phyloP scores from a whole-genome alignment of 148 eudicot species.

The Suaeda aralocaspica region DNA sequence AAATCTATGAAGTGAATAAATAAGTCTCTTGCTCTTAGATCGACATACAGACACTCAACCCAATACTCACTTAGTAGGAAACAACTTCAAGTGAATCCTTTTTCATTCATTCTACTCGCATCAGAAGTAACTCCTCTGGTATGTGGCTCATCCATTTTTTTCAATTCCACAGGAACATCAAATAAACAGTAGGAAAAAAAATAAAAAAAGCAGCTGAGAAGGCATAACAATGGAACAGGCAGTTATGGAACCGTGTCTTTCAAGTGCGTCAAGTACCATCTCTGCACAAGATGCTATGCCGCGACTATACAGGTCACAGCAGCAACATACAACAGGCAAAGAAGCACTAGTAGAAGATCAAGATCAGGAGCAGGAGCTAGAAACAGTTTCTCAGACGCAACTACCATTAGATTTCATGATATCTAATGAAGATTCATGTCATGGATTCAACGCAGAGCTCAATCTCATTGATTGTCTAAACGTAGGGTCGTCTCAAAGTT shows the following conservation, averaged over 20 bases:
- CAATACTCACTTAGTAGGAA: constrained; percentile 7
- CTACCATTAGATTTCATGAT: constrained; percentile 24
- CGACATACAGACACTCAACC: constrained; percentile 25
- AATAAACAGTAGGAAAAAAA: constrained; percentile 11
- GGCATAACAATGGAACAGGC: constrained; percentile 31
- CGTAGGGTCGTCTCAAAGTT: constrained; percentile 38
- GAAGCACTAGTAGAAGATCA: constrained; percentile 20
- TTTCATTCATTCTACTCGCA: constrained; percentile 3
- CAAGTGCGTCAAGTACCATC: constrained; percentile 30
- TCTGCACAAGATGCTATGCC: constrained; percentile 26
- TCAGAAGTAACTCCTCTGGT: constrained; percentile 2
- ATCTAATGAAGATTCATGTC: constrained; percentile 26
- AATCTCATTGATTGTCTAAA: constrained; percentile 49
- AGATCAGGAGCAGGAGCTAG: constrained; percentile 22
- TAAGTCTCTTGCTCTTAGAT: constrained; percentile 28
- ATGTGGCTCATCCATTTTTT: constrained; percentile 14
- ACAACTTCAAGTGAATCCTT: constrained; percentile 6
- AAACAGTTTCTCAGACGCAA: constrained; percentile 20
- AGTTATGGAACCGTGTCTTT: constrained; percentile 32
- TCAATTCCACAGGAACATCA: background rate
- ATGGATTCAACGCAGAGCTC: constrained; percentile 33
- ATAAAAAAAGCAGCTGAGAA: constrained; percentile 16
- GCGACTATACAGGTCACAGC: constrained; percentile 17
- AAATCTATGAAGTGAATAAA: constrained; percentile 30
- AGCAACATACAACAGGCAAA: constrained; percentile 15